A percentile compares a stretch with the other conserved stretches of the same genome.
These are phyloP conservation scores for Mixia osmundae DNA, from an alignment of 1,284 basidiomycete genomes.

Conservation along the genomic window DNA sequence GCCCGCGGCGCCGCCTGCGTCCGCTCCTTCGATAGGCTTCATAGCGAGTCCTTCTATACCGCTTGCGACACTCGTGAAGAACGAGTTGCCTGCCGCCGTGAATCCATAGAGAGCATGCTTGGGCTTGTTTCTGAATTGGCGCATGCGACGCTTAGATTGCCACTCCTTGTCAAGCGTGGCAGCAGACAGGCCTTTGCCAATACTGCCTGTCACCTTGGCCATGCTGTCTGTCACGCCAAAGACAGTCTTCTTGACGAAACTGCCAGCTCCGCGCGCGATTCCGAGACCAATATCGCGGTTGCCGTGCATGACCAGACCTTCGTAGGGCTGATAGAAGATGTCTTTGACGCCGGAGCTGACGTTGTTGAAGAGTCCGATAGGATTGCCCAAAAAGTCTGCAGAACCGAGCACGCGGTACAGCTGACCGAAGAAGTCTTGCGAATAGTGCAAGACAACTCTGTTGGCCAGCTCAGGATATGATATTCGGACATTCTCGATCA, in stretches of 20 bases:
- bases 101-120: slow-evolving; percentile 95
- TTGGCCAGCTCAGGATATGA: slow-evolving; percentile 60
- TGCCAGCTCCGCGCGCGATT: slow-evolving; percentile 91
- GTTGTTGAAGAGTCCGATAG: slow-evolving; percentile 92
- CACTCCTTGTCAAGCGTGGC: slow-evolving; percentile 93
- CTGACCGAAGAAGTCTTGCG: slow-evolving; percentile 79
- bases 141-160: slow-evolving; percentile 68
- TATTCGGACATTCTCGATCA: slow-evolving; percentile 81
- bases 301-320: slow-evolving; percentile 90
- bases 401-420: slow-evolving; percentile 89
- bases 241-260: slow-evolving; percentile 95
- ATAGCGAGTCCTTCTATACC: slow-evolving; percentile 90
- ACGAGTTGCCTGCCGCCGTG: slow-evolving; percentile 74
- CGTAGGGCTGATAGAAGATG: slow-evolving; percentile 97
- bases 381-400: slow-evolving; percentile 64
- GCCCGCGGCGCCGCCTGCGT: slow-evolving; percentile 74
- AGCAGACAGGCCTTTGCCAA: slow-evolving; percentile 90
- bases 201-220: slow-evolving; percentile 88
- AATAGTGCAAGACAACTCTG: slow-evolving; percentile 76
- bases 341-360: slow-evolving; percentile 97
- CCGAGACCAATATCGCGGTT: slow-evolving; percentile 87
- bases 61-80: slow-evolving; percentile 80
- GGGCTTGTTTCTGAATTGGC: slow-evolving; percentile 75
- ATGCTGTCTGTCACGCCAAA: slow-evolving; percentile 90
- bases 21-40: slow-evolving; percentile 91